Evolutionary conservation across 352 stramenopile genomes (phyloP).

Genomic region (Thalassiosira exigua): DNA sequence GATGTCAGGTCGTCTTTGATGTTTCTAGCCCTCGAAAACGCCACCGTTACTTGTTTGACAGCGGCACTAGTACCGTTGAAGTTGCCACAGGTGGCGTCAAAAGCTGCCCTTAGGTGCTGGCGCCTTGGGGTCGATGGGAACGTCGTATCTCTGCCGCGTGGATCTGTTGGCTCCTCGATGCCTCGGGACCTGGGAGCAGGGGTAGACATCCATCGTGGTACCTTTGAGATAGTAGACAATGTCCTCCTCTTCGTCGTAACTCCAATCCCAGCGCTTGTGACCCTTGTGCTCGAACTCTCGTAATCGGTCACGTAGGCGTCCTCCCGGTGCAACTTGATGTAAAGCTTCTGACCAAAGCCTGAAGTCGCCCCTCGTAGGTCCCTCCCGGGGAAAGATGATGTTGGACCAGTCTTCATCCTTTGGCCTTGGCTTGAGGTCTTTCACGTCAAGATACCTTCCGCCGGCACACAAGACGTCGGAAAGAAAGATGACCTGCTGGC

Average conservation of each 20-base stretch:
- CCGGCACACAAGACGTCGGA: slow-evolving; percentile 6
- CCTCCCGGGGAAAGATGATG: neutral
- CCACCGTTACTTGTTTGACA: too few species aligned
- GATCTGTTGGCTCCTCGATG: neutral
- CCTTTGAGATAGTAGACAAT: slow-evolving; percentile 6
- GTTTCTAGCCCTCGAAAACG: too few species aligned
- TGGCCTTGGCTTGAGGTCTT: neutral
- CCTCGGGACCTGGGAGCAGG: neutral
- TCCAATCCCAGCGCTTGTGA: slow-evolving; percentile 14
- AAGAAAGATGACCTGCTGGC: slow-evolving; percentile 37
- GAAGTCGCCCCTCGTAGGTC: neutral
- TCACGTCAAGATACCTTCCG: neutral
- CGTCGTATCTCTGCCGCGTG: too few species aligned
- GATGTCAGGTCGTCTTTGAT: too few species aligned
- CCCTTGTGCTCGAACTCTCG: neutral
- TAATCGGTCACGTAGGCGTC: neutral
- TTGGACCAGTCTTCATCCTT: slow-evolving; percentile 8
- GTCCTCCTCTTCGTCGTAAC: neutral
- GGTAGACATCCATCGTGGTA: slow-evolving; percentile 20
- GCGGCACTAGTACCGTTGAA: too few species aligned
- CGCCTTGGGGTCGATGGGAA: too few species aligned
- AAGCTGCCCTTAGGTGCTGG: too few species aligned
- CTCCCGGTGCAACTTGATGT: neutral
- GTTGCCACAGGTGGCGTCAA: too few species aligned
- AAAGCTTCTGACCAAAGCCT: slow-evolving; percentile 1